Percentiles rank a stretch among this genome's conserved stretches.
Conservation (phyloP, 768 basidiomycete genomes). For the Crassisporium funariophilum region DNA sequence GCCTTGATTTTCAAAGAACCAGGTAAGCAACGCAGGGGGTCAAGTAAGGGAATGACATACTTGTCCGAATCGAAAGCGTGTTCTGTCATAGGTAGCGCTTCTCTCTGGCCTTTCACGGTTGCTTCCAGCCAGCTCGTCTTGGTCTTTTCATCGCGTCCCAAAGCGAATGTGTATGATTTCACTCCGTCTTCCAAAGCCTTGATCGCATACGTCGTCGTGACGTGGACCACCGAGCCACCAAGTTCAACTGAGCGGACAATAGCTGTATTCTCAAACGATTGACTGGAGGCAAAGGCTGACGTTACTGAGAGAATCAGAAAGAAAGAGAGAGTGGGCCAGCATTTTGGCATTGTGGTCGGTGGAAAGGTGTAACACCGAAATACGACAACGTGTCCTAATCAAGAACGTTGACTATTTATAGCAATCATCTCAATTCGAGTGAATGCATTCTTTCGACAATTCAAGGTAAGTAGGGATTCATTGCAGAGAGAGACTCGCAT, state of each 20-base stretch:
- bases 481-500: no score
- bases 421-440: background rate
- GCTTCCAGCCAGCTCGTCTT: slow-evolving; percentile 80
- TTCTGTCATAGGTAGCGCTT: slow-evolving; percentile 52
- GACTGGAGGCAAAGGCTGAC: slow-evolving; percentile 37
- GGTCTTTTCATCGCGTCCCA: slow-evolving; percentile 61
- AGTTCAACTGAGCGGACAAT: slow-evolving; percentile 89
- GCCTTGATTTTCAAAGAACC: slow-evolving; percentile 27
- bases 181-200: slow-evolving; percentile 66
- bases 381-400: slow-evolving; percentile 26
- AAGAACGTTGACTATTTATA: slow-evolving; percentile 19
- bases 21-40: background rate
- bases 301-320: slow-evolving; percentile 44
- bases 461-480: no score
- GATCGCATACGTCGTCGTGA: slow-evolving; percentile 87
- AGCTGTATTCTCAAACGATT: slow-evolving; percentile 84
- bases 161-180: slow-evolving; percentile 66
- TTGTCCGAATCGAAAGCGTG: slow-evolving; percentile 48
- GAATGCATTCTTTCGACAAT: no score
- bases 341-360: slow-evolving; percentile 47
- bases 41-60: slow-evolving; percentile 42
- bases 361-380: slow-evolving; percentile 7
- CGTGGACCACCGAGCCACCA: slow-evolving; percentile 83
- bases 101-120: slow-evolving; percentile 71
- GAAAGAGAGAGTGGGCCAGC: slow-evolving; percentile 50